A percentile compares a stretch with the other conserved stretches of the same genome.
Conservation (phyloP, 306 rosid genomes). For the Sechiopsis laciniata region DNA sequence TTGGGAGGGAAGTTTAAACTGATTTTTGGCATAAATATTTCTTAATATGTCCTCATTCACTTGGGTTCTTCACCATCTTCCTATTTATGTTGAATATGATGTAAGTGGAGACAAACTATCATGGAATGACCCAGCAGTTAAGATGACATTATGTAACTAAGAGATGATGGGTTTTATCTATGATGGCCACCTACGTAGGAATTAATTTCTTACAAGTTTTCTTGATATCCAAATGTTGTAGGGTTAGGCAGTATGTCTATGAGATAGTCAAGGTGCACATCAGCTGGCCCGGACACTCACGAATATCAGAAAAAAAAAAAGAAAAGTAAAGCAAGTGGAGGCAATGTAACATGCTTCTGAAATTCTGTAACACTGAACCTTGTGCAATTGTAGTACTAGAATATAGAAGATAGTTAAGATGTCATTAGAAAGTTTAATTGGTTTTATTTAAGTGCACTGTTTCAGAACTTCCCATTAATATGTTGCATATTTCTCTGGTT, state of each 20-base stretch:
- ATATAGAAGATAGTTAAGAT: conserved; percentile 1
- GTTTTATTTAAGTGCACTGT: neutral
- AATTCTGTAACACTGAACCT: neutral
- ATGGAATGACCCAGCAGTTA: no score
- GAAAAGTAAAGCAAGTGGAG: neutral
- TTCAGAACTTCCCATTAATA: neutral
- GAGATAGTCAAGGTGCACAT: no score
- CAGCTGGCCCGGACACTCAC: no score
- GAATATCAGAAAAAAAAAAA: no score
- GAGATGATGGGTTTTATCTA: no score
- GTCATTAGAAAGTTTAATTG: neutral
- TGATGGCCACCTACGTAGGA: no score
- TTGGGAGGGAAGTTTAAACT: neutral
- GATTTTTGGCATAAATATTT: neutral
- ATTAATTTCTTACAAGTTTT: no score
- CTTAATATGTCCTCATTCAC: neutral
- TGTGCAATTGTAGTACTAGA: neutral
- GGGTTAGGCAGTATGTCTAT: no score
- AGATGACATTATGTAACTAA: no score
- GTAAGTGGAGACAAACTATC: neutral
- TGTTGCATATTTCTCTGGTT: conserved; percentile 7
- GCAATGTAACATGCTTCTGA: conserved; percentile 12
- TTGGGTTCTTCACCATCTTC: neutral
- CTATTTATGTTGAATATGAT: neutral
- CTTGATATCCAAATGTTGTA: no score